A percentile compares a stretch with the other conserved stretches of the same genome.
Conservation (phyloP, 441 rosid species). For the Corymbia citriodora region DNA sequence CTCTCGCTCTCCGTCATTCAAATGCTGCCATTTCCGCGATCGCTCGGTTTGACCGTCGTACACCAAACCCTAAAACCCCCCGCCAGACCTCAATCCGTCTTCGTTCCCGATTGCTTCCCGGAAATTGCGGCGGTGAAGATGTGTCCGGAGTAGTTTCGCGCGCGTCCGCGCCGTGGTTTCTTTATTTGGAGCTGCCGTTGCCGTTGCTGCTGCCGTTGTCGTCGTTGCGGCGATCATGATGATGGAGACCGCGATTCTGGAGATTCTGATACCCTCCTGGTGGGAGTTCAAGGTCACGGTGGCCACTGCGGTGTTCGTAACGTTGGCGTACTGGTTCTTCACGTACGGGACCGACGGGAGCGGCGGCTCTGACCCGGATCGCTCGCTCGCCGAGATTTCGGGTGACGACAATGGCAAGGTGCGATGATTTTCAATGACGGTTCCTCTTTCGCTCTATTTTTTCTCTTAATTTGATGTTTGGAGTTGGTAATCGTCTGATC, state of each 20-base stretch:
- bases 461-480: neutral
- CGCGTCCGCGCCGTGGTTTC: neutral
- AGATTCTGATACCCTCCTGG: conserved; percentile 65
- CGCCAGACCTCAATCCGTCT: neutral
- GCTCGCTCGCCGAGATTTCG: conserved; percentile 30
- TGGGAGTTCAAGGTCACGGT: conserved; percentile 86
- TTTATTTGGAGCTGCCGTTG: neutral
- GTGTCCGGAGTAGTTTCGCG: neutral
- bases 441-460: neutral
- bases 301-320: conserved; percentile 56
- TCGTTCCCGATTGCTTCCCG: neutral
- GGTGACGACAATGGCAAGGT: conserved; percentile 70
- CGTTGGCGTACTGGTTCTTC: conserved; percentile 58
- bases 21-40: neutral
- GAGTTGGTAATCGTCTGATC: neutral
- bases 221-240: conserved; percentile 6
- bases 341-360: conserved; percentile 27
- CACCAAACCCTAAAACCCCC: neutral
- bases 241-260: conserved; percentile 36
- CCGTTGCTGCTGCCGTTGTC: neutral
- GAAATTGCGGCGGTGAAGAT: neutral
- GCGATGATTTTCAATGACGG: conserved; percentile 1
- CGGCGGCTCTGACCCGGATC: conserved; percentile 25
- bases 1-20: neutral
- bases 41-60: neutral